Percentiles rank a stretch among this genome's conserved stretches.
Evolutionary conservation across 108 stramenopile genomes (phyloP).

Genomic region (Pinguiococcus pyrenoidosus): DNA sequence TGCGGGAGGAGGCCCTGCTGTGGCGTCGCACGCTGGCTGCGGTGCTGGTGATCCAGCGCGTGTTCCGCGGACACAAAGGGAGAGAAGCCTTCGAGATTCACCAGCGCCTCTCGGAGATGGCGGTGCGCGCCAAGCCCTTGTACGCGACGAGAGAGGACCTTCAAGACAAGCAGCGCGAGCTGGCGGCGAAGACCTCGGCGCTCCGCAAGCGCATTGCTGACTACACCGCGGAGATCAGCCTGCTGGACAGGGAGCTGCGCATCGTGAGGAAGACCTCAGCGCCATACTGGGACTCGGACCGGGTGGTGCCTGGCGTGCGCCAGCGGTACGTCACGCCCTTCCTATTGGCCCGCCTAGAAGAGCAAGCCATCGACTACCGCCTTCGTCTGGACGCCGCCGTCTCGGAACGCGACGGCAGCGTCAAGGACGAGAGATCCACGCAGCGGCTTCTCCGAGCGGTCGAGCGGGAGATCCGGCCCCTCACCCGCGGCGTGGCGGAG

Average conservation of each 20-base stretch:
- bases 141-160: not conserved
- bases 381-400: not conserved
- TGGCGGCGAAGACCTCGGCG: not conserved
- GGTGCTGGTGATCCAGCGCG: slow-evolving; percentile 1
- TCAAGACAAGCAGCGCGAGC: not conserved
- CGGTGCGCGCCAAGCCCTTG: slow-evolving; percentile 3
- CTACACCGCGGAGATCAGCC: not conserved
- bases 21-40: not conserved
- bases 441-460: not conserved
- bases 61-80: slow-evolving; percentile 13
- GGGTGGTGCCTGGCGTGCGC: not conserved
- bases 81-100: not conserved
- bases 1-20: not conserved
- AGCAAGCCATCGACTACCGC: too few relatives aligned
- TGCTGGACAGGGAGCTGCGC: slow-evolving; percentile 2
- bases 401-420: too few relatives aligned
- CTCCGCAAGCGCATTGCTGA: not conserved
- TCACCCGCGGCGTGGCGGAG: not conserved
- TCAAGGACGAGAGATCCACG: too few relatives aligned
- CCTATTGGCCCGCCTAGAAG: too few relatives aligned
- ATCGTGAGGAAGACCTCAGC: not conserved
- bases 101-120: not conserved
- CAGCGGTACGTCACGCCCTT: slow-evolving; percentile 1
- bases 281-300: slow-evolving; percentile 4
- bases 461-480: not conserved